Percentiles rank a stretch among this genome's conserved stretches.
Evolutionary conservation across 495 filamentous ascomycete genomes (phyloP).

Genomic region (Talaromyces nanjingensis): DNA sequence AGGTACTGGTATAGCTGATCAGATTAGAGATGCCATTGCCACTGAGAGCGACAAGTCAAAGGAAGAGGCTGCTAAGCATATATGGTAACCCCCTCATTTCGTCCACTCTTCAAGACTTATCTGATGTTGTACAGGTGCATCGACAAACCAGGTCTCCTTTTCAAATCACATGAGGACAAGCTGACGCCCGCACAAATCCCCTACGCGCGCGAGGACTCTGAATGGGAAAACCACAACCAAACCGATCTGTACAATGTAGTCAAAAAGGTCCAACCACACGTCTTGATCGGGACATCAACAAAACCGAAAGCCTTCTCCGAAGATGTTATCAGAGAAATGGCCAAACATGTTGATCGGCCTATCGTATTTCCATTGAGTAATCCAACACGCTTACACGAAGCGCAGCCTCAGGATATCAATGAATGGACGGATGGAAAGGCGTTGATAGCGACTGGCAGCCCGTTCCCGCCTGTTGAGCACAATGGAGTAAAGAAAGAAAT

Average conservation of each 20-base stretch:
- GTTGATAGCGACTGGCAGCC: slow-evolving; percentile 78
- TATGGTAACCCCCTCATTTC: slow-evolving; percentile 53
- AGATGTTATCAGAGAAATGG: slow-evolving; percentile 69
- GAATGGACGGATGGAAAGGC: slow-evolving; percentile 72
- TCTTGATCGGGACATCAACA: slow-evolving; percentile 80
- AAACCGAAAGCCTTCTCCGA: slow-evolving; percentile 73
- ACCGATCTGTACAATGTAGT: slow-evolving; percentile 59
- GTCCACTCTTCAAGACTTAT: neutral
- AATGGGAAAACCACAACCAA: slow-evolving; percentile 53
- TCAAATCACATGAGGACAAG: slow-evolving; percentile 51
- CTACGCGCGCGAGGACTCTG: slow-evolving; percentile 58
- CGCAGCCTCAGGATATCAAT: slow-evolving; percentile 67
- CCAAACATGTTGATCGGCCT: slow-evolving; percentile 65
- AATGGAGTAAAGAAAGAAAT: slow-evolving; percentile 59
- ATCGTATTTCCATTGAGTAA: slow-evolving; percentile 84
- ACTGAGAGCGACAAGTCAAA: slow-evolving; percentile 59
- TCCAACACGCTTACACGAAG: slow-evolving; percentile 79
- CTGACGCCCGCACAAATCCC: slow-evolving; percentile 58
- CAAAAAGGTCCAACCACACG: slow-evolving; percentile 67
- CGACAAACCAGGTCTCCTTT: slow-evolving; percentile 74
- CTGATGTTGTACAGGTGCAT: slow-evolving; percentile 53
- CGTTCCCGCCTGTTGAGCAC: slow-evolving; percentile 70
- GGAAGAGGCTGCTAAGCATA: slow-evolving; percentile 70
- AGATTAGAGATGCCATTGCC: slow-evolving; percentile 71
- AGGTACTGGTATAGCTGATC: slow-evolving; percentile 79